phyloP scores from a whole-genome alignment of 129 eudicot species.

The Tagetes patula region DNA sequence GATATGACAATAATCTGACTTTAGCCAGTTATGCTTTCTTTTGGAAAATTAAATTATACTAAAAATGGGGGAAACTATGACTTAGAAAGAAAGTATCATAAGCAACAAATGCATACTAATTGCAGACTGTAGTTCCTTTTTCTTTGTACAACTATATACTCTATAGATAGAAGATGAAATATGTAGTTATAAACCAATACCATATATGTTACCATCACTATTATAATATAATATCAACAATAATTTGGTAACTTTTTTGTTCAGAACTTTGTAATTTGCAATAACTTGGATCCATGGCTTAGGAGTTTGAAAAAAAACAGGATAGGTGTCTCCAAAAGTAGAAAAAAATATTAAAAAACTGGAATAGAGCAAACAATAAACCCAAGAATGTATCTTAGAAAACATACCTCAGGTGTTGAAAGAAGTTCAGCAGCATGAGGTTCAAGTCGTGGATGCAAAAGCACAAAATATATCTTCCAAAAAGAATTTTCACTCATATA shows the following conservation, averaged over 20 bases:
- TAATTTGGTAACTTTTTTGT: not conserved
- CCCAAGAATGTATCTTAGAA: not conserved
- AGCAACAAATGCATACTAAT: not conserved
- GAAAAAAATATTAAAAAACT: not conserved
- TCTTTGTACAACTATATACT: not conserved
- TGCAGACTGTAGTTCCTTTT: not conserved
- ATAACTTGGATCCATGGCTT: not conserved
- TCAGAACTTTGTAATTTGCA: not conserved
- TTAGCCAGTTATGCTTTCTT: not conserved
- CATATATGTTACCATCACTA: not conserved
- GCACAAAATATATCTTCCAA: slow-evolving; percentile 95
- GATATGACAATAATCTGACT: not conserved
- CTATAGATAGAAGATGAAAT: not conserved
- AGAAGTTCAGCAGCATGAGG: slow-evolving; percentile 71
- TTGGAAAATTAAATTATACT: not conserved
- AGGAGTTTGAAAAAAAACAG: not conserved
- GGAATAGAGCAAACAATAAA: not conserved
- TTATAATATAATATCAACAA: not conserved
- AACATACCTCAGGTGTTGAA: slow-evolving; percentile 79
- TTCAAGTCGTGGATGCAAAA: slow-evolving; percentile 81
- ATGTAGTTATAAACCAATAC: not conserved
- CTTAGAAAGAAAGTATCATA: not conserved
- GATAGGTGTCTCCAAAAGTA: not conserved
- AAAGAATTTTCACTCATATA: slow-evolving; percentile 76
- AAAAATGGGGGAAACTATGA: not conserved